Conservation (phyloP, 352 stramenopile species). For the Phytophthora chlamydospora region DNA sequence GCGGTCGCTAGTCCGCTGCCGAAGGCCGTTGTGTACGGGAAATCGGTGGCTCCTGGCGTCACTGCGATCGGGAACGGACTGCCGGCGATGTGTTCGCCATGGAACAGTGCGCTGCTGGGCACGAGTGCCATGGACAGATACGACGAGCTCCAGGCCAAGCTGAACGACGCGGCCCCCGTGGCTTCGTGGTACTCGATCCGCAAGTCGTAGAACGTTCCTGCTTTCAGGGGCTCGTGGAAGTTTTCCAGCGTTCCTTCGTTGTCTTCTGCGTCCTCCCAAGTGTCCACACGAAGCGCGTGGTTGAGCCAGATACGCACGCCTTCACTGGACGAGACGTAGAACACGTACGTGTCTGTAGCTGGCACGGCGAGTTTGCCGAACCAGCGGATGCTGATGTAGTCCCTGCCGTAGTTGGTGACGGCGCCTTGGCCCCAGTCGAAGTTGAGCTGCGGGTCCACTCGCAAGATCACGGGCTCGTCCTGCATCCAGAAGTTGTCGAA, state of each 20-base stretch:
- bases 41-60: conserved; percentile 93
- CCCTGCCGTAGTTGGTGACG: conserved; percentile 93
- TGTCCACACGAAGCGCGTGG: conserved; percentile 92
- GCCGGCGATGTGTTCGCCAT: conserved; percentile 92
- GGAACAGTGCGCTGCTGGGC: conserved; percentile 80
- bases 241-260: conserved; percentile 58
- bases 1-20: conserved; percentile 76
- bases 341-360: conserved; percentile 89
- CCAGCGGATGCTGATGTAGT: conserved; percentile 96
- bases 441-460: conserved; percentile 85
- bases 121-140: conserved; percentile 88
- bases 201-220: conserved; percentile 92
- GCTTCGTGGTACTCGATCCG: conserved; percentile 96
- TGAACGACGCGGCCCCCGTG: conserved; percentile 87
- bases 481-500: conserved; percentile 98
- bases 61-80: conserved; percentile 92
- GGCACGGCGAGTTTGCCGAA: conserved; percentile 92
- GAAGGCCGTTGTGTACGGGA: conserved; percentile 93
- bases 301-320: conserved; percentile 94
- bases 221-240: conserved; percentile 68
- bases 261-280: conserved; percentile 74
- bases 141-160: conserved; percentile 93
- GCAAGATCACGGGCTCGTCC: conserved; percentile 86
- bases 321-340: conserved; percentile 94
- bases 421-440: conserved; percentile 92